Percentiles rank a stretch among this genome's conserved stretches.
Conservation (phyloP, 768 basidiomycete species). For the Tulasnella sp. region DNA sequence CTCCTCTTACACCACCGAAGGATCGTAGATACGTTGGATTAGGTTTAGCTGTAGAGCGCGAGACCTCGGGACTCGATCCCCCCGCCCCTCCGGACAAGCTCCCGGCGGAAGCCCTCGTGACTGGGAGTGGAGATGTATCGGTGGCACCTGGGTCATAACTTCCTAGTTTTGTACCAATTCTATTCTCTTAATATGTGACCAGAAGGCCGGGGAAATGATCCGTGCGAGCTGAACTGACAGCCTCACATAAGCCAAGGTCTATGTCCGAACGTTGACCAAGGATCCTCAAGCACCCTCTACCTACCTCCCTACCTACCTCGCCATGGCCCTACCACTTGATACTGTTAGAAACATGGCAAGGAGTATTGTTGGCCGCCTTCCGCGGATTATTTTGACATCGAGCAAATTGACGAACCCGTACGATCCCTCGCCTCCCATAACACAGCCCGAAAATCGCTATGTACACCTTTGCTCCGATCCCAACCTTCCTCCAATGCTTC, state of each 20-base stretch:
- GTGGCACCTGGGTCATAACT: not conserved
- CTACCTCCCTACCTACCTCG: not conserved
- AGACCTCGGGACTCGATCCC: not conserved
- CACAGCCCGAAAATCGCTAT: no score
- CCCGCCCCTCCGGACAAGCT: not conserved
- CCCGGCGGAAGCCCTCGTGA: not conserved
- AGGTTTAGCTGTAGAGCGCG: not conserved
- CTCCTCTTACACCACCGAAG: constrained; percentile 2
- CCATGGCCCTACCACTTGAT: not conserved
- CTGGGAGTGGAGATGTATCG: not conserved
- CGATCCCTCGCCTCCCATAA: not conserved
- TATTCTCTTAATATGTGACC: no score
- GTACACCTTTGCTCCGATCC: no score
- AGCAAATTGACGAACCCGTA: not conserved
- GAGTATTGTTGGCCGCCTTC: not conserved
- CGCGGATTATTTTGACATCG: not conserved
- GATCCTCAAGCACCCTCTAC: not conserved
- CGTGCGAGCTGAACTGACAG: no score
- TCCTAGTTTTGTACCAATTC: not conserved
- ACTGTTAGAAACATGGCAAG: not conserved
- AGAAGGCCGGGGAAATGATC: no score
- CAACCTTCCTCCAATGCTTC: no score
- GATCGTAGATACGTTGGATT: not conserved
- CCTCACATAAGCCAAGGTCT: no score
- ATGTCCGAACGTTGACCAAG: not conserved